phyloP scores from a whole-genome alignment of 257 asterid genomes.

The Przewalskia tangutica region DNA sequence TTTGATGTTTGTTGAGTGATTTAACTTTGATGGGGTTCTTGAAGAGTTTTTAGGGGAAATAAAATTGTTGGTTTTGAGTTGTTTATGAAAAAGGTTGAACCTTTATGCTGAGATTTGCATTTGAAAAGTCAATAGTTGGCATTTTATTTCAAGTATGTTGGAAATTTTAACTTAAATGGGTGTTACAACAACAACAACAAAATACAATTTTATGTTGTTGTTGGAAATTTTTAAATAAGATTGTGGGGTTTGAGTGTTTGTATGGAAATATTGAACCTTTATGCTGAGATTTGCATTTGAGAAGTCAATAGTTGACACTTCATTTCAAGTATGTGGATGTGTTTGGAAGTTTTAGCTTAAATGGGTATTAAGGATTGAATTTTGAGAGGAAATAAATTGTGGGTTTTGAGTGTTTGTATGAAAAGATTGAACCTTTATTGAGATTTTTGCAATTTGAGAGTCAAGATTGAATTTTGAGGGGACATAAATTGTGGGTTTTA shows the following conservation, averaged over 20 bases:
- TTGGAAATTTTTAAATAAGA: background rate
- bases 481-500: background rate
- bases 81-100: background rate
- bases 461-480: background rate
- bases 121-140: background rate
- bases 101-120: slow-evolving; percentile 1
- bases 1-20: background rate
- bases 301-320: background rate
- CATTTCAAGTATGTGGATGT: background rate
- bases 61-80: background rate
- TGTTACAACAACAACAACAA: too few relatives aligned
- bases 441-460: background rate
- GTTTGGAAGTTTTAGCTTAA: background rate
- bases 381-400: slow-evolving; percentile 7
- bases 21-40: background rate
- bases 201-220: background rate
- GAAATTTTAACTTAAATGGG: too few relatives aligned
- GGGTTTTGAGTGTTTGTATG: background rate
- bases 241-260: background rate
- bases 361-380: slow-evolving; percentile 2
- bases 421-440: background rate
- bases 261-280: background rate
- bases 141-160: too few relatives aligned
- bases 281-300: background rate
- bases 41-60: background rate